Evolutionary conservation across 2,329 filamentous ascomycete genomes (phyloP), one percentile per base, ranked within the genome.

Genomic region (Diaporthe citrichinensis): DNA sequence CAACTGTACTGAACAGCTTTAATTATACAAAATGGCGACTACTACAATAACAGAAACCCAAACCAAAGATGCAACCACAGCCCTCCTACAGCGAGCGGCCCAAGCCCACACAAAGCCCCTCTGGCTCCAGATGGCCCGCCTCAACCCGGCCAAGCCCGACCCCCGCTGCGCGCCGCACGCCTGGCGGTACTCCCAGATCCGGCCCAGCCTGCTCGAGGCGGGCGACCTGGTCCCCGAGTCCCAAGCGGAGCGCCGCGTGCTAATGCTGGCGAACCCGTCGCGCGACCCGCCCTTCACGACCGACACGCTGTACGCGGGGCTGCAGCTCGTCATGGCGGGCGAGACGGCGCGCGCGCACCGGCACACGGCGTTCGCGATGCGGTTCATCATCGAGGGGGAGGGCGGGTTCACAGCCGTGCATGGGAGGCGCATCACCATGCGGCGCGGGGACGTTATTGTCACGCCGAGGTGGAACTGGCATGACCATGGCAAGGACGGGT

Each of bases 401-500:
- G 86, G 86, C 3, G 88, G 88, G 5, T 90, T 90, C 78, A 90
- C 89, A 0, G 88, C 89, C 4, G 87, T 90, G 0, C 85, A 89
- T n/a, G 88, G 89, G 15, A 78, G 80, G 5, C 83, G 86, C 25
- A 86, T 90, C 39, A 77, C 80, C 4, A 90, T 91, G 87, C 78
- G 84, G 31, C 82, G 84, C 0, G 86, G 89, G 25, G 89, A 90
- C 78, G 87, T 90, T 3, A 88, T 91, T 53, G 78, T 90, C 4
- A 91, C 89, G 0, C 89, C 89, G 0, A 87, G 85, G 0, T 90
- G 88, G 88, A 87, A 89, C 78, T 90, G 87, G 84, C 88, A 90
- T 75, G 88, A 90, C 77, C 88, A 90, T 74, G 89, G 88, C 20
- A 90, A 90, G 59, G 87, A 90, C 12, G 87, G 88, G 0, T 83